Conservation (phyloP, 2,329 filamentous ascomycete genomes). For the Colletotrichum lupini region DNA sequence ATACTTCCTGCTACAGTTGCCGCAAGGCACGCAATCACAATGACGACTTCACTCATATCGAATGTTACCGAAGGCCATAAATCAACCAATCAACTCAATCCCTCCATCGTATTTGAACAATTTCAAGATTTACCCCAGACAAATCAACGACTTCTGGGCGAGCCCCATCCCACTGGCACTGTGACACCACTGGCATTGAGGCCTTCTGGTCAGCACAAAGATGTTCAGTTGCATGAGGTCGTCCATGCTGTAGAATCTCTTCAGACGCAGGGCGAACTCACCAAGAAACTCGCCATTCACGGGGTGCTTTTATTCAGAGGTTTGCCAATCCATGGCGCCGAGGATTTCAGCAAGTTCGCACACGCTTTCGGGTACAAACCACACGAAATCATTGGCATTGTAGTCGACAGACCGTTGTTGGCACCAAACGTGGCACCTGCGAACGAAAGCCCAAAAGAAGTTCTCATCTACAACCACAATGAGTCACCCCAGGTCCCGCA, state of each 20-base stretch:
- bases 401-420: constrained; percentile 52
- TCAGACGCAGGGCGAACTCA: constrained; percentile 40
- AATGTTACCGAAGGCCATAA: background rate
- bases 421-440: constrained; percentile 45
- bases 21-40: background rate
- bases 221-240: background rate
- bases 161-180: background rate
- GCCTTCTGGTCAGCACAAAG: background rate
- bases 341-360: constrained; percentile 60
- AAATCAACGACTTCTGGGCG: constrained; percentile 4
- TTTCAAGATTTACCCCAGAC: background rate
- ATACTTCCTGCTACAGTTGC: background rate
- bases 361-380: constrained; percentile 57
- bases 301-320: constrained; percentile 58
- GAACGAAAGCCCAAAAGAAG: constrained; percentile 59
- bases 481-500: constrained; percentile 63
- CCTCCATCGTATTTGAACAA: background rate
- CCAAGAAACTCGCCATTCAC: constrained; percentile 54
- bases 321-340: constrained; percentile 55
- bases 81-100: background rate
- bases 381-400: constrained; percentile 63
- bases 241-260: constrained; percentile 1
- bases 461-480: constrained; percentile 62
- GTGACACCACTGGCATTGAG: background rate
- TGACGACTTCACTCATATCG: background rate